Evolutionary conservation across 768 basidiomycete genomes (phyloP), one percentile per base, ranked within the genome.

Genomic region (Chiua virens): DNA sequence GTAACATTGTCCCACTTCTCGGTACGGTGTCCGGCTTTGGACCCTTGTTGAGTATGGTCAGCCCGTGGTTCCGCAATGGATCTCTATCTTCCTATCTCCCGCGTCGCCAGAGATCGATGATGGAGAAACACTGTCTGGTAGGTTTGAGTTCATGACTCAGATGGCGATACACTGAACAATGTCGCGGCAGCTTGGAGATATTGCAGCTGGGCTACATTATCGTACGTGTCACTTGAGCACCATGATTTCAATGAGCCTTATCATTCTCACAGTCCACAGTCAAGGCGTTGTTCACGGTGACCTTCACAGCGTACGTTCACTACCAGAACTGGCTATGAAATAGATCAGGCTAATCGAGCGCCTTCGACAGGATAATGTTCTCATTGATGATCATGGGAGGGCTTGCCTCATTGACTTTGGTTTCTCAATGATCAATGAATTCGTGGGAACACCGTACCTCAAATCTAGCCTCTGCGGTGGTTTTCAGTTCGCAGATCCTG

Each of bases 381-480:
- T 81, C 22, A 68, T 81, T 13, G 70, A 71, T 8, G 67, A 64
- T 6, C 30, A 65, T 4, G 68, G 68, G 17, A 62, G 68, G 13
- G 79, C 79, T 13, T 75, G 74, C 42, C 64, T 80, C 7, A 71
- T 77, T 2, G 79, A 80, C 56, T 80, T 80, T 53, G 79, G 79
- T 6, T 66, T 78, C 17, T 66, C 64, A 2, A 22, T 66, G 17
- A 42, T 52, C 47, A 47, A 17, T 4, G 69, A 71, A 22, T 65
- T 69, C 22, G 21, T 53, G 39, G 67, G 58, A 13, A 65, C 67
- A 25, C 46, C 65, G 10, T 66, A 66, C 41, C 18, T 69, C 37
- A 71, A 65, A 17, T 74, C 75, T 64, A 22, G 40, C 17, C 42
- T 69, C 27, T 53, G 62, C 25, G 79, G 78, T 4, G 70, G 68